Evolutionary conservation across 371 early-diverging fungal genomes (phyloP), one percentile per base, ranked within the genome.

Genomic region (Coemansia sp.): DNA sequence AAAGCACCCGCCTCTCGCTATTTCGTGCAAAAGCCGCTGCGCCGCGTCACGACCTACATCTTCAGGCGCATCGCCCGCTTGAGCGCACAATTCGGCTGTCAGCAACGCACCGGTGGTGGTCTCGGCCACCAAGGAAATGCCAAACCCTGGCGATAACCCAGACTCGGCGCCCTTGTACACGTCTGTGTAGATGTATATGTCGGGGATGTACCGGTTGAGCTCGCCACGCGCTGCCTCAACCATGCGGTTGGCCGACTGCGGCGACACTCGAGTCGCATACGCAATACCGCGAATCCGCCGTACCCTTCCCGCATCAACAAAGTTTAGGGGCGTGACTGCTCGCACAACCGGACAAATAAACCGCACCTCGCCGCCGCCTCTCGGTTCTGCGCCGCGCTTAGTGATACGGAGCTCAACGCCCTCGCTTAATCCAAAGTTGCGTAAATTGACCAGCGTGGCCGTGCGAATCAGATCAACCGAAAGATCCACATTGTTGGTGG

Each of bases 151-250:
- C 9, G 94, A 93, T 63, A 87, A 79, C 32, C 99, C 99, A 51
- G 94, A 89, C 65, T 98, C 97, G 19, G 89, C 91, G 23, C 97
- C 96, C 73, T 95, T 95, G 76, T 91, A 96, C 28, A 96, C 92
- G 82, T 98, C 98, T 11, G 97, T 94, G 76, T 95, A 95, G 61
- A 99, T 89, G 80, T 97, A 97, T 55, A 97, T 92, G 79, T 98
- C 98, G 7, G 95, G 95, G 53, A 97, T 92, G 78, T 89, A 94
- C 64, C 89, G 84, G 60, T 94, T 93, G 61, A 97, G 82, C 63
- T 92, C 78, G 9, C 89, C 83, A 57, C 97, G 86, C 21, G 97
- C 93, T 6, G 92, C 82, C 69, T 97, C 94, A 1, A 92, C 93
- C 74, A 98, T 85, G 36, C 97, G 91, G 81, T 95, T 95, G 40